Conservation (phyloP, 352 stramenopile species). For the Pythium pyrilobum region DNA sequence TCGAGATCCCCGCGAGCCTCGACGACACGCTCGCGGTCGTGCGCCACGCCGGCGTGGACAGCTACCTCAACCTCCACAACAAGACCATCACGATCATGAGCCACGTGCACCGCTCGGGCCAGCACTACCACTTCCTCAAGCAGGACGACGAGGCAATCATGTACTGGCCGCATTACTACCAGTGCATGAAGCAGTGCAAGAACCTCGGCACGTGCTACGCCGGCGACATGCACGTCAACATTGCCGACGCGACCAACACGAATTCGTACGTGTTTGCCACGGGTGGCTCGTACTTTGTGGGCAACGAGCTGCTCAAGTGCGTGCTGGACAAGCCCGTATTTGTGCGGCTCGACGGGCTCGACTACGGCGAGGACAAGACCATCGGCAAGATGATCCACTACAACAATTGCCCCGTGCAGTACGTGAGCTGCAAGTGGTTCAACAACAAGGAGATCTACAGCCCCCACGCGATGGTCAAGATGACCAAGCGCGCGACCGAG, state of each 20-base stretch:
- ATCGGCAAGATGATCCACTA: slow-evolving; percentile 83
- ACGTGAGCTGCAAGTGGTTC: slow-evolving; percentile 84
- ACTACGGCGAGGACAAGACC: slow-evolving; percentile 76
- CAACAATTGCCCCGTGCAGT: slow-evolving; percentile 70
- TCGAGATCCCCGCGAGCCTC: slow-evolving; percentile 40
- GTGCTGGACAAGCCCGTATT: slow-evolving; percentile 58
- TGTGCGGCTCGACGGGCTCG: slow-evolving; percentile 55
- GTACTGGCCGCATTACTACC: slow-evolving; percentile 77
- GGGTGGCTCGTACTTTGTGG: slow-evolving; percentile 70
- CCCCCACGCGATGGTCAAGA: slow-evolving; percentile 58
- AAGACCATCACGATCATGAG: slow-evolving; percentile 79
- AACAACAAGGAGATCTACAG: slow-evolving; percentile 80
- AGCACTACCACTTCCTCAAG: slow-evolving; percentile 59
- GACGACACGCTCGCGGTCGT: slow-evolving; percentile 56
- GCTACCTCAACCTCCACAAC: slow-evolving; percentile 76
- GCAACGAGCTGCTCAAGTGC: slow-evolving; percentile 57
- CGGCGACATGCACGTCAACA: slow-evolving; percentile 78
- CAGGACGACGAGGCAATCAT: slow-evolving; percentile 73
- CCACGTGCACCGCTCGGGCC: slow-evolving; percentile 44
- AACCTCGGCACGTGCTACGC: slow-evolving; percentile 62
- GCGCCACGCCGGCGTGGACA: slow-evolving; percentile 57
- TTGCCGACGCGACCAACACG: slow-evolving; percentile 46
- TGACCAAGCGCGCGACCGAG: slow-evolving; percentile 50
- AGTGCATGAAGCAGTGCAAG: slow-evolving; percentile 69
- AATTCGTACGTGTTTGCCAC: slow-evolving; percentile 83